Evolutionary conservation across 2,329 filamentous ascomycete species (phyloP).

Genomic region (Cytospora mali): DNA sequence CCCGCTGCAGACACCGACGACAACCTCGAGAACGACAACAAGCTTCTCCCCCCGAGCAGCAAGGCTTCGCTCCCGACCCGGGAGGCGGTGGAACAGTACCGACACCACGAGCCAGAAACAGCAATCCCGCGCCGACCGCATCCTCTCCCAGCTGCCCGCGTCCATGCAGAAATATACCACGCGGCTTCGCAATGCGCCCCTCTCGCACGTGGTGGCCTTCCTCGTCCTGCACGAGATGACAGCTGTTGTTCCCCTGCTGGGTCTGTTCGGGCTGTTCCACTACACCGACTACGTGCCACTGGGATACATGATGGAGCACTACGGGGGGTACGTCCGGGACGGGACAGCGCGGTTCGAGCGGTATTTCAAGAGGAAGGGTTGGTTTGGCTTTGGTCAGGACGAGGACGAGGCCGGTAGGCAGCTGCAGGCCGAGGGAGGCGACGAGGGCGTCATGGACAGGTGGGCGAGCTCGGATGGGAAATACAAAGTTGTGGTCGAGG

Average conservation of each 20-base stretch:
- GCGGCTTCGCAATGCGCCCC: slow-evolving; percentile 73
- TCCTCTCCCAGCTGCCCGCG: slow-evolving; percentile 60
- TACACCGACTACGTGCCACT: slow-evolving; percentile 74
- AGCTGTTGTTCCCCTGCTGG: slow-evolving; percentile 77
- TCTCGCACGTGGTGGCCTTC: slow-evolving; percentile 84
- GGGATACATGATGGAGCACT: slow-evolving; percentile 51
- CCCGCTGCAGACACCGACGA: background rate
- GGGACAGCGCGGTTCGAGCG: slow-evolving; percentile 74
- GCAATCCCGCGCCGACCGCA: slow-evolving; percentile 44
- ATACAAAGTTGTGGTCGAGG: slow-evolving; percentile 63
- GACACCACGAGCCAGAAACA: slow-evolving; percentile 39
- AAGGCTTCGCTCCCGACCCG: background rate
- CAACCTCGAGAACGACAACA: background rate
- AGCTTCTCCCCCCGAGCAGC: background rate
- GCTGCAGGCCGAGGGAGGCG: background rate
- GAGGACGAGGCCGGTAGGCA: slow-evolving; percentile 33
- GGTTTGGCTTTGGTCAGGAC: slow-evolving; percentile 65
- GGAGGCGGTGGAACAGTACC: slow-evolving; percentile 38
- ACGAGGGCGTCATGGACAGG: slow-evolving; percentile 35
- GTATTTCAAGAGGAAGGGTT: slow-evolving; percentile 78
- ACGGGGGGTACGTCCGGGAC: slow-evolving; percentile 55
- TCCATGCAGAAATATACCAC: slow-evolving; percentile 70
- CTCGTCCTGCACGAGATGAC: slow-evolving; percentile 91
- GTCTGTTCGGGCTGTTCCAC: slow-evolving; percentile 77
- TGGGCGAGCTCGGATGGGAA: slow-evolving; percentile 46